These are phyloP conservation scores for Amylocystis lapponica DNA, from an alignment of 768 basidiomycete species.

Conservation along the genomic window DNA sequence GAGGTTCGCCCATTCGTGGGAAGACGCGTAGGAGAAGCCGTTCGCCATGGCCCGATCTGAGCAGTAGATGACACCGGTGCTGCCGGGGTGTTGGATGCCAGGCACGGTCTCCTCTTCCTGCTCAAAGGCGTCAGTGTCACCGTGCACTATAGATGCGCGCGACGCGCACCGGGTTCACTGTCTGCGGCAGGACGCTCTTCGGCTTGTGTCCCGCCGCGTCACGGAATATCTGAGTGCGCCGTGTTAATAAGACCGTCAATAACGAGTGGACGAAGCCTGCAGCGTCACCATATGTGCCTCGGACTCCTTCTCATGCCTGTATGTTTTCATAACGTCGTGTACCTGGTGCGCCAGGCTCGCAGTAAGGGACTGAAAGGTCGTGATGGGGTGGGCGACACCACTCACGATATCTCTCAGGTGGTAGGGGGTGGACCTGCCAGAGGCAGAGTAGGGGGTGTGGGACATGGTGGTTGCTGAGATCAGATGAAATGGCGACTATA, in stretches of 20 bases:
- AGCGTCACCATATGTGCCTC: constrained; percentile 76
- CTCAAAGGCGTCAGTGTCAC: neutral
- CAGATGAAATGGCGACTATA: too few species aligned
- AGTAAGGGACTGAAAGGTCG: neutral
- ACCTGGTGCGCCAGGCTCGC: constrained; percentile 43
- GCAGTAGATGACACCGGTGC: constrained; percentile 73
- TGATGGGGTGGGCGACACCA: neutral
- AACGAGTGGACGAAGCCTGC: neutral
- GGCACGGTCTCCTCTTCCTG: constrained; percentile 88
- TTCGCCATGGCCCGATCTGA: constrained; percentile 94
- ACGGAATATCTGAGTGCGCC: constrained; percentile 59
- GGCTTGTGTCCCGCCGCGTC: constrained; percentile 63
- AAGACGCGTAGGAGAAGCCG: constrained; percentile 75
- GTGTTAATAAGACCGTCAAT: neutral
- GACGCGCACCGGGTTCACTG: constrained; percentile 57
- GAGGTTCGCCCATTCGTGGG: constrained; percentile 81
- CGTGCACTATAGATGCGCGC: neutral
- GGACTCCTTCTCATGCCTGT: constrained; percentile 75
- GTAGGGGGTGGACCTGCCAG: constrained; percentile 18
- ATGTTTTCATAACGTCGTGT: constrained; percentile 58
- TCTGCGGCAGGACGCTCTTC: constrained; percentile 61
- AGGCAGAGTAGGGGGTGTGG: constrained; percentile 9
- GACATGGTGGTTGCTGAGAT: constrained; percentile 19
- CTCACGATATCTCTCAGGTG: constrained; percentile 14
- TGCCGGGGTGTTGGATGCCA: constrained; percentile 74